Base-by-base conservation (phyloP, 495 filamentous ascomycete genomes). In the Penicillium ochrochloron region DNA sequence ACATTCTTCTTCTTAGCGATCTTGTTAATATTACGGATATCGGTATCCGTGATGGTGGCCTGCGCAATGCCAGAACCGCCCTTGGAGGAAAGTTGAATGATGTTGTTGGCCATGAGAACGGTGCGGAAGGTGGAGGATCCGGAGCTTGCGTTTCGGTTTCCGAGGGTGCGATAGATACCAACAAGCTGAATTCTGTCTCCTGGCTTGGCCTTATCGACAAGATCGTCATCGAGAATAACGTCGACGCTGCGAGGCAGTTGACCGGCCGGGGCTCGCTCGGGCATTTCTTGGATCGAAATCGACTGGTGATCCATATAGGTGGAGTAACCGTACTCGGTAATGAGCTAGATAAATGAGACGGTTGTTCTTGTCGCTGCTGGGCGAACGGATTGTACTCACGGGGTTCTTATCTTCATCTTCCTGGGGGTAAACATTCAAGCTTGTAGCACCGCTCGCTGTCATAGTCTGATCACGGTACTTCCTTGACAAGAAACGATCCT, bases 201-300 rank as follows among this genome's bases (percentile, higher is more conserved):
- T 33, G 95, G 95, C 76, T 99, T 99, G 62, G 92, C 90, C 62
- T 86, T 88, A 74, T 99, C 95, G 34, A 99, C 95, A 29, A 99
- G 82, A 72, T 99, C 95, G 74, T 99, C 95, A 67, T 99, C 95
- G 66, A 98, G 78, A 61, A 99, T 92, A 21, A 99, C 94, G 78
- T 99, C 95, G n/a, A 98, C 95, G 52, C 94, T 93, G 61, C 95
- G 88, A 62, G 95, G 95, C 67, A 99, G 85, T 81, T 98, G 95
- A 52, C 95, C 95, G 58, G 95, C 94, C 31, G 95, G 95, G 27
- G 95, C 95, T 70, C 95, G 84, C 75, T 99, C 95, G 15, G 95
- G 95, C 95, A 99, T 99, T 83, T 99, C 95, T 82, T 99, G 95
- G 70, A 99, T 97, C 0, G 95, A 98, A 53, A 99, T 92, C 19